Evolutionary conservation across 345 rosid species (phyloP), one percentile per base, ranked within the genome.

Genomic region (Boechera retrofracta): DNA sequence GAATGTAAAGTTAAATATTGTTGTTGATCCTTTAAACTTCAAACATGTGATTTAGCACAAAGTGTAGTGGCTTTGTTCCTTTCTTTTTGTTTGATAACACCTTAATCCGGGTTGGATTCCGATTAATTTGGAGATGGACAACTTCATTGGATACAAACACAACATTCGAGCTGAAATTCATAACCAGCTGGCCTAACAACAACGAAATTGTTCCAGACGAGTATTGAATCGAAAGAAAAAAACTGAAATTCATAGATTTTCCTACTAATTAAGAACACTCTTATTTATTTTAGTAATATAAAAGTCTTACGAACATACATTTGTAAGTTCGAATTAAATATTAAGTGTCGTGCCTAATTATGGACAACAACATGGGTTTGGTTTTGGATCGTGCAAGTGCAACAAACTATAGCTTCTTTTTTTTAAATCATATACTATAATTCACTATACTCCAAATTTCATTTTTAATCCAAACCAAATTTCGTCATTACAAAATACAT

Each of bases 301-400:
- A 48, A 16, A 59, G 28, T 9, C 28, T 45, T 45, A 64, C 16
- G 18, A 45, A 35, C 48, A 54, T 45, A 35, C 35, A 39, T 33
- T 31, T 18, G 9, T 12, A 12, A 32, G 21, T 32, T 71, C 39
- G 58, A 64, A 77, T 64, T 5, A 77, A 45, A 42, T 35, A 56
- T 47, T 8, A 54, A 28, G 15, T 44, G 44, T 71, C 76, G 76
- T 77, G 76, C 74, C 10, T 18, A 13, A 51, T 64, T 5, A 77
- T 71, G 72, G 67, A 3, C 21, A 35, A 47, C 8, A 45, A 74
- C 78, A 29, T 74, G 78, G 29, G 44, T 62, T 16, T 42, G 48
- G 72, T 77, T 3, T 26, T 12, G 67, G 57, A 70, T 51, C 79
- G 79, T 76, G 74, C 54, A 29, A 58, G 33, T 59, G 53, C 67